Evolutionary conservation across 164 flowering plant genomes (phyloP).

Genomic region (Dillenia suffruticosa): DNA sequence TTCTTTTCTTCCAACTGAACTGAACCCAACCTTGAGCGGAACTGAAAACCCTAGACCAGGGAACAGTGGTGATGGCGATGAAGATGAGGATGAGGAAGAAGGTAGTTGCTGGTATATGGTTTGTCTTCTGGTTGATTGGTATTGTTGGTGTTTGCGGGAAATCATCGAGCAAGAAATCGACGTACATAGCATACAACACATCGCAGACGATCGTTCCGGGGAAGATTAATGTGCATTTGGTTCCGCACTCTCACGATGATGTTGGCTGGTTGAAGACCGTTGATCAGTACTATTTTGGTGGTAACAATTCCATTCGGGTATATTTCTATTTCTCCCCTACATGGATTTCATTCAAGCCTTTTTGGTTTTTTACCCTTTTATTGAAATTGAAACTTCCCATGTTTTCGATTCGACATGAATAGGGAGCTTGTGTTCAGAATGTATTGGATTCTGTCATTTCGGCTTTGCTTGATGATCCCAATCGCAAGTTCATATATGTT

Average conservation of each 20-base stretch:
- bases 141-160: too few species aligned
- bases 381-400: neutral
- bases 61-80: neutral
- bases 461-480: conserved; percentile 47
- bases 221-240: conserved; percentile 82
- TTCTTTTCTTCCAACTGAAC: too few species aligned
- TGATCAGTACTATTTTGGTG: conserved; percentile 84
- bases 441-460: conserved; percentile 54
- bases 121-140: too few species aligned
- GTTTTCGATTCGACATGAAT: neutral
- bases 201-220: conserved; percentile 40
- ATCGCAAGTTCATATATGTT: conserved; percentile 61
- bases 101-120: neutral
- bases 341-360: too few species aligned
- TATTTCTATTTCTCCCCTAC: neutral
- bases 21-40: too few species aligned
- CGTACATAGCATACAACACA: conserved; percentile 63
- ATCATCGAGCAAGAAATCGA: conserved; percentile 10
- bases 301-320: conserved; percentile 83
- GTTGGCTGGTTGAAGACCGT: conserved; percentile 95
- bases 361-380: neutral
- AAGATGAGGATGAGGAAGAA: neutral
- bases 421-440: conserved; percentile 75
- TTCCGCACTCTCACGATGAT: conserved; percentile 85
- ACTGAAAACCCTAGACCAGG: too few species aligned